These are phyloP conservation scores for Leishmania arabica DNA, from an alignment of 208 protist genomes.

Conservation along the genomic window DNA sequence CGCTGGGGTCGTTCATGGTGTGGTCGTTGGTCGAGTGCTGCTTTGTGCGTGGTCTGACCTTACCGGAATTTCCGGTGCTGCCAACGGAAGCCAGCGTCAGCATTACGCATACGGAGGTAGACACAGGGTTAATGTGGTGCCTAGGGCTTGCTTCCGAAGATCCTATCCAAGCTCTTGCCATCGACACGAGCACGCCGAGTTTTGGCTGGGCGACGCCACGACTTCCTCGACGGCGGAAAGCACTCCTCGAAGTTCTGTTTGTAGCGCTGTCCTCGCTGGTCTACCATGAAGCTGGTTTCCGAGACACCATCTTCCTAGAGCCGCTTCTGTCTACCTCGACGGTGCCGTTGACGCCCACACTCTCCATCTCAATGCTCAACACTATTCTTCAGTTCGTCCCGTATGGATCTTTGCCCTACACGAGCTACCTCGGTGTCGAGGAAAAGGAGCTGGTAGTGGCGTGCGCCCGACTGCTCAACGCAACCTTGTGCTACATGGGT, in stretches of 20 bases:
- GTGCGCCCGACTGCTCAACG: constrained; percentile 58
- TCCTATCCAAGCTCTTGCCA: constrained; percentile 26
- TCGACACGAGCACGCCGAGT: constrained; percentile 4
- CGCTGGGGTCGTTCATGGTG: constrained; percentile 53
- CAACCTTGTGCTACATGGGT: constrained; percentile 60
- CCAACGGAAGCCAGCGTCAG: constrained; percentile 28
- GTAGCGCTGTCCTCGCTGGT: constrained; percentile 53
- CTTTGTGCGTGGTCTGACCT: constrained; percentile 77
- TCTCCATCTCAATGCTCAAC: constrained; percentile 82
- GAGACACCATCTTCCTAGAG: constrained; percentile 82
- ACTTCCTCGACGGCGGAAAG: constrained; percentile 40
- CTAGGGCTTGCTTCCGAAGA: constrained; percentile 53
- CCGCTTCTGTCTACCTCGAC: constrained; percentile 49
- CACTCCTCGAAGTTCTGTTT: constrained; percentile 61
- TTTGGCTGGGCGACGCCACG: constrained; percentile 9
- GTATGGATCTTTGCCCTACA: constrained; percentile 78
- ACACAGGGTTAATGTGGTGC: constrained; percentile 66
- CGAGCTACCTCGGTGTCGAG: constrained; percentile 60
- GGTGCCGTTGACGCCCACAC: constrained; percentile 71
- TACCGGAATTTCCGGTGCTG: constrained; percentile 21
- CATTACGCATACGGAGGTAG: constrained; percentile 51
- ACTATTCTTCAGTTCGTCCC: constrained; percentile 68
- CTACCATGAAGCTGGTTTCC: constrained; percentile 45
- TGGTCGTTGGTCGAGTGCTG: constrained; percentile 85
- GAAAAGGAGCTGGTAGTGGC: constrained; percentile 60